Conservation (phyloP, 805 yeast species). For the Metschnikowia matae region DNA sequence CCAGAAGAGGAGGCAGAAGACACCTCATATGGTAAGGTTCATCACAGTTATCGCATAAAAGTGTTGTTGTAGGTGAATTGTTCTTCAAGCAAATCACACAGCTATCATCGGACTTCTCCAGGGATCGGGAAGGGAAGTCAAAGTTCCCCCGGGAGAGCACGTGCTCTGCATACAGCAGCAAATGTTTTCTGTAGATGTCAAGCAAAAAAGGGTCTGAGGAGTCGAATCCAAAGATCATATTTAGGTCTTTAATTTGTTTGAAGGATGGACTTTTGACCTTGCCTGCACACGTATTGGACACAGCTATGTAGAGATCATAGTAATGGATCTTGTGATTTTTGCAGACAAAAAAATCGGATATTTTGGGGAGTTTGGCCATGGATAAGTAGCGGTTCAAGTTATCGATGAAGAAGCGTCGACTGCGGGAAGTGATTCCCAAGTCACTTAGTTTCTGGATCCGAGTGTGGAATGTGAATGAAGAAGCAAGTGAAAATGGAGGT, state of each 20-base stretch:
- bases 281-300: constrained; percentile 19
- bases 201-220: constrained; percentile 16
- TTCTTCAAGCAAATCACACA: constrained; percentile 48
- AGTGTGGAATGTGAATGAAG: constrained; percentile 58
- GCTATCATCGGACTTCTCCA: constrained; percentile 22
- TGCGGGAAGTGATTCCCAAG: constrained; percentile 57
- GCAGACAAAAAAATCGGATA: constrained; percentile 21
- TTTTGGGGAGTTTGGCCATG: constrained; percentile 36
- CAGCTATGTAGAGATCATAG: constrained; percentile 37
- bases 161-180: constrained; percentile 32
- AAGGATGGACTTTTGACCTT: constrained; percentile 5
- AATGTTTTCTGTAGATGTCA: constrained; percentile 22
- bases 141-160: constrained; percentile 24
- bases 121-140: constrained; percentile 33
- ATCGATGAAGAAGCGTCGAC: constrained; percentile 56
- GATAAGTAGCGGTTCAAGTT: constrained; percentile 56
- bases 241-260: constrained; percentile 23
- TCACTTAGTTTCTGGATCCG: constrained; percentile 66
- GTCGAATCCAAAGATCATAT: constrained; percentile 22
- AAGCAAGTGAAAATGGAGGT: constrained; percentile 54
- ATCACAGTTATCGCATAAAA: constrained; percentile 74
- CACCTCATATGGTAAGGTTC: constrained; percentile 65
- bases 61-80: constrained; percentile 43
- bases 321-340: constrained; percentile 22
- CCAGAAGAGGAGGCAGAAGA: constrained; percentile 50